phyloP scores from a whole-genome alignment of 257 asterid genomes.

The Parsonsia alboflavescens region DNA sequence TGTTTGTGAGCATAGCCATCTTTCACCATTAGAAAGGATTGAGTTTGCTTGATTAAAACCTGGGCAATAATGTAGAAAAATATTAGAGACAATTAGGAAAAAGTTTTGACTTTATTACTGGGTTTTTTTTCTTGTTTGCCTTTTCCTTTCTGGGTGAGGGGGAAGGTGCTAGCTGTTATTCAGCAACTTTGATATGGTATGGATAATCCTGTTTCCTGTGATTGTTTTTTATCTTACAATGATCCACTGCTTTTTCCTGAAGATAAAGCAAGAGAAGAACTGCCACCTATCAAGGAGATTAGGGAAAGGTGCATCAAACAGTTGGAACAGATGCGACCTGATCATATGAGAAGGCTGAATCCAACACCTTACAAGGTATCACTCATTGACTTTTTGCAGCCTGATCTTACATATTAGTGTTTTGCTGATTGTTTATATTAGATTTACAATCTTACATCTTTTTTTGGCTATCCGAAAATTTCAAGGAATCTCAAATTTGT shows the following conservation, averaged over 20 bases:
- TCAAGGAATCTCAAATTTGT: not conserved
- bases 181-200: not conserved
- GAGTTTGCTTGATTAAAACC: not conserved
- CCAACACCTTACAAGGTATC: slow-evolving; percentile 98
- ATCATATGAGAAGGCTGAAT: slow-evolving; percentile 97
- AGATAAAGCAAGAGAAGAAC: slow-evolving; percentile 66
- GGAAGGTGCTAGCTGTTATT: not conserved
- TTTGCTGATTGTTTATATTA: not conserved
- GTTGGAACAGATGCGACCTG: slow-evolving; percentile 77
- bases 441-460: not conserved
- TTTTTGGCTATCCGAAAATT: not conserved
- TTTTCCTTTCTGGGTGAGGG: no score
- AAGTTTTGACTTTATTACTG: no score
- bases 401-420: not conserved
- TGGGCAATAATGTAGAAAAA: not conserved
- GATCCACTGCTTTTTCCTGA: slow-evolving; percentile 12
- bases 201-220: not conserved
- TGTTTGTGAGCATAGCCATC: not conserved
- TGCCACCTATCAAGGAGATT: slow-evolving; percentile 51
- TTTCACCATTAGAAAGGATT: not conserved
- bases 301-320: slow-evolving; percentile 76
- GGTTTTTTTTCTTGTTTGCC: not conserved
- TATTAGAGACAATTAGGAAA: not conserved
- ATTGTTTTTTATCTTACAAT: slow-evolving; percentile 5
- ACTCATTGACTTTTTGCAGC: not conserved